Percentiles rank a stretch among this genome's conserved stretches.
These are phyloP conservation scores for Paecilomyces niveus DNA, from an alignment of 2,329 filamentous ascomycete species.

Conservation along the genomic window DNA sequence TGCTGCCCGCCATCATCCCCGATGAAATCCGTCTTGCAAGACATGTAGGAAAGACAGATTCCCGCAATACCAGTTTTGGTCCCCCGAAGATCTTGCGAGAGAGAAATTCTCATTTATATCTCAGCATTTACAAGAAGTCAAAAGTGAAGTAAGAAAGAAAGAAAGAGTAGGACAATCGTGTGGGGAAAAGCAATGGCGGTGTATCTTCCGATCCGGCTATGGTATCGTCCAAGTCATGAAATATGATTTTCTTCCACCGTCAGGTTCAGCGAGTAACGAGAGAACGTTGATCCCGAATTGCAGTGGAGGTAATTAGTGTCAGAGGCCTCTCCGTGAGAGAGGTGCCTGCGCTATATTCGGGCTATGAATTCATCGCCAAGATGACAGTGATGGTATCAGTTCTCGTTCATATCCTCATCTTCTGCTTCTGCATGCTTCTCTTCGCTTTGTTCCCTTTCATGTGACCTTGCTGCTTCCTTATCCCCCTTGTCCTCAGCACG, in stretches of 20 bases:
- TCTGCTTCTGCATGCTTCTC: neutral
- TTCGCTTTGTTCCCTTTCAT: neutral
- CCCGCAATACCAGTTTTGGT: neutral
- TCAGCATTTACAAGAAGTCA: neutral
- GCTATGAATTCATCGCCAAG: neutral
- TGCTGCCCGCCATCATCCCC: neutral
- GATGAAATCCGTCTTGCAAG: neutral
- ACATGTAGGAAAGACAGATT: neutral
- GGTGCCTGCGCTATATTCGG: neutral
- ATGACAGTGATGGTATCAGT: neutral
- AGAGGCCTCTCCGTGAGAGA: neutral
- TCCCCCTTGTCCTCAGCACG: conserved; percentile 14
- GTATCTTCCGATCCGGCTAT: neutral
- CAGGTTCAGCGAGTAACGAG: too few relatives aligned
- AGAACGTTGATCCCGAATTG: neutral
- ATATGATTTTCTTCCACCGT: neutral
- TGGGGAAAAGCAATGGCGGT: neutral
- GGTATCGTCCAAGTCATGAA: neutral
- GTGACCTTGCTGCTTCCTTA: conserved; percentile 6
- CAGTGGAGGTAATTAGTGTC: neutral
- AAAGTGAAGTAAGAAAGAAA: neutral
- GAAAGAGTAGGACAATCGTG: neutral
- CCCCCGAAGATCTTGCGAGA: neutral
- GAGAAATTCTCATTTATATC: neutral
- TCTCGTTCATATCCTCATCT: neutral